Base-by-base conservation (phyloP, 2,329 filamentous ascomycete genomes). In the Mollisiaceae sp. region DNA sequence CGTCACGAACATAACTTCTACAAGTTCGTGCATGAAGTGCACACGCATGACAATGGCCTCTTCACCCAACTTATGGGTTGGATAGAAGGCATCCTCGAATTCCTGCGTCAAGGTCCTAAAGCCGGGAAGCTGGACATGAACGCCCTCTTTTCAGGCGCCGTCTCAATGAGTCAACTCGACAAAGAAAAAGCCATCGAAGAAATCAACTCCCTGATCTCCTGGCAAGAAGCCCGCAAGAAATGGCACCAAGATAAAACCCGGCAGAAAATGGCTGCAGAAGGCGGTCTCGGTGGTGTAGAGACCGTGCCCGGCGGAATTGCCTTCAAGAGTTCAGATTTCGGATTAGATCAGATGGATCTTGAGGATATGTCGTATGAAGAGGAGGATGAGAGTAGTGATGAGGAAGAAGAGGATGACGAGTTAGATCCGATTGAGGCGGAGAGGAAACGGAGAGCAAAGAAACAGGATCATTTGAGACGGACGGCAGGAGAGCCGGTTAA, bases 171-270 rank as follows among this genome's bases (percentile, higher is more conserved):
- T 8, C 77, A 83, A 60, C 81, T 99, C 60, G 86, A 97, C 76
- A 90, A 89, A 76, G 82, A 86, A 1, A 86, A 87, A 69, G 91
- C 91, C 0, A 87, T 94, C 9, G 80, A 80, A 2, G 95, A 99
- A 79, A 94, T 98, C 74, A 88, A 98, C 74, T 82, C 85, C 36
- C 83, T 99, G 59, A 95, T 99, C 72, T 84, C 89, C 57, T 99
- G 95, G 95, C 95, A 99, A 78, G 92, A 94, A 76, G 92, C 92
- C 50, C 85, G 95, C 63, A 98, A 99, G 84, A 94, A 94, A 80
- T 99, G 95, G 95, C 95, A 99, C 77, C 89, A 94, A 67, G 93
- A 97, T 79, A 99, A 99, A 84, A 99, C 95, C 9, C 84, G 94
- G 62, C 95, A 98, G 81, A 99, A 99, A 84, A 98, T 99, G 95